phyloP scores from a whole-genome alignment of 495 filamentous ascomycete species.

The Haplographium delicatum region DNA sequence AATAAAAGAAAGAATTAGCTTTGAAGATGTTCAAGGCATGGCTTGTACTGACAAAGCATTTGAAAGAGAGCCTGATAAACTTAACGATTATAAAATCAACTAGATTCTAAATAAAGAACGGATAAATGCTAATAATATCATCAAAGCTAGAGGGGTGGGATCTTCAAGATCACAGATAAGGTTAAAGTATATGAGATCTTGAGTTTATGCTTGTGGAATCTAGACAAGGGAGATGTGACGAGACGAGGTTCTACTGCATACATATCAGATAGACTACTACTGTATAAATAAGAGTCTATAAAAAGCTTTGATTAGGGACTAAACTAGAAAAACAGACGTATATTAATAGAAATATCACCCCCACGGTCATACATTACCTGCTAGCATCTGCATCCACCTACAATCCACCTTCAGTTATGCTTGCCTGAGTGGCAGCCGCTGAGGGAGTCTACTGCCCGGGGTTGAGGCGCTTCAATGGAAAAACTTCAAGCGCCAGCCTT shows the following conservation, averaged over 20 bases:
- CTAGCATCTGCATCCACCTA: too few species aligned
- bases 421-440: neutral
- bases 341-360: too few species aligned
- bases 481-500: conserved; percentile 22
- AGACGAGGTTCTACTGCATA: neutral
- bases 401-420: neutral
- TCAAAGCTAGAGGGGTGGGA: neutral
- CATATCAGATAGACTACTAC: neutral
- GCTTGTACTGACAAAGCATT: too few species aligned
- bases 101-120: neutral
- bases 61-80: too few species aligned
- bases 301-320: conserved; percentile 1
- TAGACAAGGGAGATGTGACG: neutral
- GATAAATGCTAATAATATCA: conserved; percentile 1
- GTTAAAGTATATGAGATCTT: neutral
- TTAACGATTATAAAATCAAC: neutral
- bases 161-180: neutral
- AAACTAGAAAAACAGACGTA: too few species aligned
- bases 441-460: neutral
- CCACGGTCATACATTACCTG: too few species aligned
- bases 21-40: too few species aligned
- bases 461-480: conserved; percentile 13
- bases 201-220: neutral
- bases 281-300: too few species aligned
- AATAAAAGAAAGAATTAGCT: too few species aligned